Evolutionary conservation across 2,329 filamentous ascomycete species (phyloP).

Genomic region (Coniochaeta sp.): DNA sequence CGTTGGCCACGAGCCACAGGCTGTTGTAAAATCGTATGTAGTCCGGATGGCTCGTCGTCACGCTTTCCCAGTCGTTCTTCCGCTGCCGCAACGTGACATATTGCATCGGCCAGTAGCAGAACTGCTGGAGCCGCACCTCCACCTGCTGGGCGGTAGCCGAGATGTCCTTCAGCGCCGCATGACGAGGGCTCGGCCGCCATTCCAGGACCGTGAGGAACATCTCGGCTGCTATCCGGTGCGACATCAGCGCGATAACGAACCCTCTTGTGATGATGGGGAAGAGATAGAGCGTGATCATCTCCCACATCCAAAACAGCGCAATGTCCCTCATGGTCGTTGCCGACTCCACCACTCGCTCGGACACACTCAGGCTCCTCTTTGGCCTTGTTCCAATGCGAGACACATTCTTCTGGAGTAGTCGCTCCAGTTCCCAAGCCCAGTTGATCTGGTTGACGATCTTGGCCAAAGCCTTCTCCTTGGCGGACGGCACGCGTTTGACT

Average conservation of each 20-base stretch:
- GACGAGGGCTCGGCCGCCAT: conserved; percentile 71
- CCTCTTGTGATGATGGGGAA: conserved; percentile 67
- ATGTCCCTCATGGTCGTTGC: conserved; percentile 80
- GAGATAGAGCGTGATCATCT: conserved; percentile 65
- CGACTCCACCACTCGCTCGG: conserved; percentile 88
- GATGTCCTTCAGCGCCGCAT: conserved; percentile 85
- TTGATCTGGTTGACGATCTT: conserved; percentile 91
- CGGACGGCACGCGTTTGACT: conserved; percentile 64
- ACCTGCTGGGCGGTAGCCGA: conserved; percentile 96
- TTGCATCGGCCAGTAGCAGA: conserved; percentile 98
- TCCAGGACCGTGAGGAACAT: conserved; percentile 72
- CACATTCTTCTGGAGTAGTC: conserved; percentile 81
- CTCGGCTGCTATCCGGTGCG: conserved; percentile 76
- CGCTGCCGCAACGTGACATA: conserved; percentile 85
- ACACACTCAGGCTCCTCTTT: conserved; percentile 83
- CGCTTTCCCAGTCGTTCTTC: conserved; percentile 89
- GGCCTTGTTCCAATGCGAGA: conserved; percentile 74
- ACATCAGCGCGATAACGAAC: conserved; percentile 73
- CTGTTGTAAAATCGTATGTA: conserved; percentile 99
- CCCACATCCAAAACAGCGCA: conserved; percentile 60
- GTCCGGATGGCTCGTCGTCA: conserved; percentile 90
- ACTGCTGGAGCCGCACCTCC: conserved; percentile 93
- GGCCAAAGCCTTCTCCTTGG: conserved; percentile 74
- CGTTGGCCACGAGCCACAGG: conserved; percentile 95
- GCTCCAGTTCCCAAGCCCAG: conserved; percentile 85